These are phyloP conservation scores for Xerocomellus amylosporus DNA, from an alignment of 768 basidiomycete genomes.

Conservation along the genomic window DNA sequence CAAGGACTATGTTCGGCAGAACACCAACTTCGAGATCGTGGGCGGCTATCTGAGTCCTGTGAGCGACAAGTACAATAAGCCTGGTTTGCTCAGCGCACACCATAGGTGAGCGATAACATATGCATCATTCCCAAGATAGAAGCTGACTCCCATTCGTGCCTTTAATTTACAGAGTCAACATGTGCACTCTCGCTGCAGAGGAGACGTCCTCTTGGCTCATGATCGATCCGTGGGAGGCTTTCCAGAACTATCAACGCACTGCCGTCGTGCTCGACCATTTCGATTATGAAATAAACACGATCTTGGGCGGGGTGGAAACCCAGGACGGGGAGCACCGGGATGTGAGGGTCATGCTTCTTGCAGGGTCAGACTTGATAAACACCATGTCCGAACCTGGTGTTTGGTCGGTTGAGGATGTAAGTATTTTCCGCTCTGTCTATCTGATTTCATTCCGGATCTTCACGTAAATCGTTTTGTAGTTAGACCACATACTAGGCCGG, in stretches of 20 bases:
- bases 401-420: slow-evolving; percentile 91
- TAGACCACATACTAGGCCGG: slow-evolving; percentile 93
- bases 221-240: slow-evolving; percentile 98
- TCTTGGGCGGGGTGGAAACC: slow-evolving; percentile 73
- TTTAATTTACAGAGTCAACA: slow-evolving; percentile 60
- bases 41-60: slow-evolving; percentile 97
- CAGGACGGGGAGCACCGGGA: slow-evolving; percentile 71
- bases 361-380: slow-evolving; percentile 96
- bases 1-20: slow-evolving; percentile 89
- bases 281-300: slow-evolving; percentile 88
- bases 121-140: slow-evolving; percentile 3
- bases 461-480: slow-evolving; percentile 42
- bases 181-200: slow-evolving; percentile 88
- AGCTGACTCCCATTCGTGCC: slow-evolving; percentile 19
- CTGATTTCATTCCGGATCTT: slow-evolving; percentile 13
- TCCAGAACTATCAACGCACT: slow-evolving; percentile 92
- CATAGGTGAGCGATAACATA: slow-evolving; percentile 70
- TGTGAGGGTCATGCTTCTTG: slow-evolving; percentile 89
- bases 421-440: slow-evolving; percentile 32
- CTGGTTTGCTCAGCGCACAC: slow-evolving; percentile 80
- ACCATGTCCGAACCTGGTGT: slow-evolving; percentile 99
- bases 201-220: slow-evolving; percentile 92
- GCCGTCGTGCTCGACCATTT: slow-evolving; percentile 98
- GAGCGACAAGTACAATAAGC: slow-evolving; percentile 94
- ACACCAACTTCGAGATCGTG: slow-evolving; percentile 90